Evolutionary conservation across 2,329 filamentous ascomycete genomes (phyloP), one percentile per base, ranked within the genome.

Genomic region (Verticillium tricorpus): DNA sequence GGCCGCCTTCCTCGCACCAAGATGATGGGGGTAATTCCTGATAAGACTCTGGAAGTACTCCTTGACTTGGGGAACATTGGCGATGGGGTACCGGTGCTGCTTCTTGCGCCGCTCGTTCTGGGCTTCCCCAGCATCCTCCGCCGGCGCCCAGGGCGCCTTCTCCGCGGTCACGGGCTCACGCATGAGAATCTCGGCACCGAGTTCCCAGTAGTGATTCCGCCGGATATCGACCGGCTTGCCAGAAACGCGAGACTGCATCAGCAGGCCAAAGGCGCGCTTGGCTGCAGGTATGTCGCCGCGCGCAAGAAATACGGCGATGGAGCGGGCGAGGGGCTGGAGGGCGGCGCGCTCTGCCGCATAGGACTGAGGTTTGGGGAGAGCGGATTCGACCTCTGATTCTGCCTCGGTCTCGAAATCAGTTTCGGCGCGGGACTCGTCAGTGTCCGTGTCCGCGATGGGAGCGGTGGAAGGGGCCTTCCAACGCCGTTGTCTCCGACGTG

Each of bases 131-230:
- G n/a, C n/a, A 63, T 64, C 37, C 28, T 15, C 58, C 61, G 52
- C 12, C 8, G 45, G 45, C 19, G 19, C 45, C 45, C 45, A 52
- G 5, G 45, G 17, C 12, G 45, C 45, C 15, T 52, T 32, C n/a
- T 45, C 25, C 37, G 57, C 60, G 25, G 67, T 66, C 78, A 45
- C 28, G 7, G 80, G 81, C 32, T 81, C 77, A 17, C 89, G 85
- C 76, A 96, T 86, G 61, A 97, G 76, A 22, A 97, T 85, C 75
- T 97, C 93, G 2, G 91, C 92, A 0, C 92, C 93, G 55, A 97
- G 83, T 15, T 89, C 89, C 94, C 93, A 97, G 66, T 90, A 83
- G 39, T 86, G 84, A 69, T 88, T 82, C 22, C 79, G 80, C 45
- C 92, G 85, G 57, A 94, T 73, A 71, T 97, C 92, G 22, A 93